Base-by-base conservation (phyloP, 345 rosid species). In the Populus ilicifolia region DNA sequence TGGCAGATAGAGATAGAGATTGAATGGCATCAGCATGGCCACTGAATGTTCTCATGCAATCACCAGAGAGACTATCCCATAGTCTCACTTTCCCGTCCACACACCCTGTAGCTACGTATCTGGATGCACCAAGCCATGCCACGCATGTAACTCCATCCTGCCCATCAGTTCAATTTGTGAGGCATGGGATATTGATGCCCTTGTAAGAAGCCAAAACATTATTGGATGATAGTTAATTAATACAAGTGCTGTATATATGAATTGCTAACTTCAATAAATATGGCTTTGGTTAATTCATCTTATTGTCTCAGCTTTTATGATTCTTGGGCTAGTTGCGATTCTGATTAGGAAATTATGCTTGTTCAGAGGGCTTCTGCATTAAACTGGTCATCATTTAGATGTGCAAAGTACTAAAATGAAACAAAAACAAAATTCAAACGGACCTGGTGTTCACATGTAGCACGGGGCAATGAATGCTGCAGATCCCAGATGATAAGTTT, bases 401-500 rank as follows among this genome's bases (percentile, higher is more conserved):
- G 5, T 35, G 13, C 50, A 14, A 25, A 3, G 7, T 70, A 13
- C 73, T 29, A 23, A 62, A n/a, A 35, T 46, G 25, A 30, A 36
- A 8, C 2, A 20, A 7, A 44, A 38, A 48, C 9, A 7, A 4
- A 36, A 41, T 2, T 46, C 20, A 48, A 61, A 70, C 78, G 64
- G 44, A 93, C 97, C 99, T 89, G 86, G 0, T 93, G 97, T 11
- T 89, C 84, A 66, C 98, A 93, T 75, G 83, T 91, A 79, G 83
- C 81, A 21, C 96, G 90, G 17, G 96, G 87, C 20, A 81, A 81
- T n/a, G 94, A 93, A 84, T 84, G 83, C 69, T 92, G 92, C 66
- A 91, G 83, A 85, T 93, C 98, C 96, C 98, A 93, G 30, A 93
- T 89, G 20, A 91, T 84, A 68, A 96, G 97, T 77, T 91, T 90